Evolutionary conservation across 306 rosid genomes (phyloP), one percentile per base, ranked within the genome.

Genomic region (Urtica urens): DNA sequence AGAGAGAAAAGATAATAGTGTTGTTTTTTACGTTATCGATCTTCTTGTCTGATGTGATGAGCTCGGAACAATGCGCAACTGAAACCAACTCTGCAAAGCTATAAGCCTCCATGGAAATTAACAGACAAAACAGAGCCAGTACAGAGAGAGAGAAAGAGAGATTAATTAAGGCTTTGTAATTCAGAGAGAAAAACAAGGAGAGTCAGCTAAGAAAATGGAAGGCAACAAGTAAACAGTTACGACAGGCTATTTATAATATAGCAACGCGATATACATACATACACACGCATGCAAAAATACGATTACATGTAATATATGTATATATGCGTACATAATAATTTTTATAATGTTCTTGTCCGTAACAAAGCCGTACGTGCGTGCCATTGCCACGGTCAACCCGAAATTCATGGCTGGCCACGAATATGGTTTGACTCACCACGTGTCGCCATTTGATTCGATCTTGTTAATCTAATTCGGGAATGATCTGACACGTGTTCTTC

Each of bases 331-430:
- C 18, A 16, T 39, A 13, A 7, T n/a, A n/a, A n/a, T n/a, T n/a
- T n/a, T n/a, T n/a, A n/a, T n/a, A n/a, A n/a, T n/a, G n/a, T n/a
- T n/a, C n/a, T n/a, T 45, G 63, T 38, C 62, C 63, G 62, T 59
- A 31, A 18, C 28, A 9, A 34, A 43, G 28, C 17, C 11, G 43
- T 31, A 51, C 57, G n/a, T 4, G n/a, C n/a, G n/a, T n/a, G n/a
- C n/a, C 26, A 16, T 16, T 52, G 58, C 38, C 42, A 46, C 20
- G 64, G 81, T 78, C 94, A 79, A 79, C 78, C 68, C 94, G 82
- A 76, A 15, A 33, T 7, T 48, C 19, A 2, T 66, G 85, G 60
- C 34, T 13, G 46, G 40, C 84, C 94, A 25, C 24, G 3, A 17
- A 47, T 55, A 63, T 46, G 26, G 51, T 25, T 25, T 49, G 37